A percentile compares a stretch with the other conserved stretches of the same genome.
Evolutionary conservation across 768 basidiomycete genomes (phyloP).

Genomic region (Pisolithus microcarpus): DNA sequence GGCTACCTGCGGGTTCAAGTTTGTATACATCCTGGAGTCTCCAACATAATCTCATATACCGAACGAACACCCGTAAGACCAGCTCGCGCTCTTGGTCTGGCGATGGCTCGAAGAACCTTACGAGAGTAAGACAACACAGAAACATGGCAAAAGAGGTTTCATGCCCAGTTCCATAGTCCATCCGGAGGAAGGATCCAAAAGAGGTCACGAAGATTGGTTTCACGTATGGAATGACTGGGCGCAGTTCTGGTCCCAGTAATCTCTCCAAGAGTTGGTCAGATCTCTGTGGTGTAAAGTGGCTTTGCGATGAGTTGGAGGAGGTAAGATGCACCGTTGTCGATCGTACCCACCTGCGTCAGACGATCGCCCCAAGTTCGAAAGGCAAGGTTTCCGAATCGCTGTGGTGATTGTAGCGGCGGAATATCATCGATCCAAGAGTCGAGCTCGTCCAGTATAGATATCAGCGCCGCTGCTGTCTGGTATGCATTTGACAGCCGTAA

Average conservation of each 20-base stretch:
- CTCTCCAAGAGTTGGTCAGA: slow-evolving; percentile 42
- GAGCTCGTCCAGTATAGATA: slow-evolving; percentile 58
- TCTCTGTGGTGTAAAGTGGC: slow-evolving; percentile 32
- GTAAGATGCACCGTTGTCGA: neutral
- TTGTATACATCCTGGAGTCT: slow-evolving; percentile 81
- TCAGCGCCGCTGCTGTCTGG: slow-evolving; percentile 41
- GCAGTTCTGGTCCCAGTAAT: slow-evolving; percentile 42
- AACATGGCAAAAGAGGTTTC: slow-evolving; percentile 85
- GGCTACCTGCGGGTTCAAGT: slow-evolving; percentile 93
- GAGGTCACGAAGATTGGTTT: slow-evolving; percentile 74
- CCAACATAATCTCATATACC: slow-evolving; percentile 81
- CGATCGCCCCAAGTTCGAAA: slow-evolving; percentile 76
- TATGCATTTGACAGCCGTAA: neutral
- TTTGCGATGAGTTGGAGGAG: neutral
- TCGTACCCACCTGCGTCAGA: slow-evolving; percentile 55
- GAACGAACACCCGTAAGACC: slow-evolving; percentile 57
- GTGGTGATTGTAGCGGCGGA: slow-evolving; percentile 67
- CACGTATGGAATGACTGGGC: slow-evolving; percentile 50
- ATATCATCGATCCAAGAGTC: slow-evolving; percentile 75
- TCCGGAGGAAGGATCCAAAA: slow-evolving; percentile 83
- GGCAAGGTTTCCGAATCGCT: slow-evolving; percentile 85
- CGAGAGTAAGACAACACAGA: slow-evolving; percentile 62
- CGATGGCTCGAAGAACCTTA: slow-evolving; percentile 54
- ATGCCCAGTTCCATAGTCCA: slow-evolving; percentile 97
- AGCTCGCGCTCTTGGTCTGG: slow-evolving; percentile 55